Evolutionary conservation across 78 protist genomes (phyloP).

Genomic region (Dictyostelium purpureum): DNA sequence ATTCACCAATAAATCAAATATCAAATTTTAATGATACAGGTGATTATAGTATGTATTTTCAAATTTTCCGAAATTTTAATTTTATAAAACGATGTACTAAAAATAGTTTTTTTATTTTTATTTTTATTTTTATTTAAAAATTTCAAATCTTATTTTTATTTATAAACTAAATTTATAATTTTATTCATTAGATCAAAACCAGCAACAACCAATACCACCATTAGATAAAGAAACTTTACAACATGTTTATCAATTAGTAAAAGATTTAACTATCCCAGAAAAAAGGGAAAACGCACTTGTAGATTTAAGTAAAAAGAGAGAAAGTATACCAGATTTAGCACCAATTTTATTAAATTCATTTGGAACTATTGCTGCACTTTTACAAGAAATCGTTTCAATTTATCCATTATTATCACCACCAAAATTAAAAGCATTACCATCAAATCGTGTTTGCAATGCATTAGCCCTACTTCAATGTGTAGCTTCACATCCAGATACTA

Average conservation of each 20-base stretch:
- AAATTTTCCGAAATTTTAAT: too few species aligned
- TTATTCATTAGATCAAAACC: background rate
- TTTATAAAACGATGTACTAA: background rate
- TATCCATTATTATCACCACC: slow-evolving; percentile 98
- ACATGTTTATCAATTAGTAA: slow-evolving; percentile 63
- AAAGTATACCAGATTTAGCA: slow-evolving; percentile 95
- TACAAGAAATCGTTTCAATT: slow-evolving; percentile 98
- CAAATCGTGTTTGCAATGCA: slow-evolving; percentile 98
- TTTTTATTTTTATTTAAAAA: background rate
- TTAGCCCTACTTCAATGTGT: slow-evolving; percentile 99
- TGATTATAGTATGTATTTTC: slow-evolving; percentile 2
- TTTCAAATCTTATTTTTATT: background rate
- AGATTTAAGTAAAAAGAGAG: slow-evolving; percentile 96
- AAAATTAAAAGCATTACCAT: slow-evolving; percentile 91
- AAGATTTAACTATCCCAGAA: slow-evolving; percentile 86
- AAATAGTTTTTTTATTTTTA: background rate
- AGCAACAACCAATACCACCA: slow-evolving; percentile 34
- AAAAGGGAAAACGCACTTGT: slow-evolving; percentile 94
- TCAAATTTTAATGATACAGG: slow-evolving; percentile 3
- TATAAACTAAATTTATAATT: background rate
- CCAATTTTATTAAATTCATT: slow-evolving; percentile 97
- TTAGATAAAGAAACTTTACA: slow-evolving; percentile 68
- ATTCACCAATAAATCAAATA: background rate
- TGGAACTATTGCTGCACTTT: slow-evolving; percentile 96
- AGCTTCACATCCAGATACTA: slow-evolving; percentile 98